A percentile compares a stretch with the other conserved stretches of the same genome.
Conservation (phyloP, 331 rosid genomes). For the Dryas integrifolia region DNA sequence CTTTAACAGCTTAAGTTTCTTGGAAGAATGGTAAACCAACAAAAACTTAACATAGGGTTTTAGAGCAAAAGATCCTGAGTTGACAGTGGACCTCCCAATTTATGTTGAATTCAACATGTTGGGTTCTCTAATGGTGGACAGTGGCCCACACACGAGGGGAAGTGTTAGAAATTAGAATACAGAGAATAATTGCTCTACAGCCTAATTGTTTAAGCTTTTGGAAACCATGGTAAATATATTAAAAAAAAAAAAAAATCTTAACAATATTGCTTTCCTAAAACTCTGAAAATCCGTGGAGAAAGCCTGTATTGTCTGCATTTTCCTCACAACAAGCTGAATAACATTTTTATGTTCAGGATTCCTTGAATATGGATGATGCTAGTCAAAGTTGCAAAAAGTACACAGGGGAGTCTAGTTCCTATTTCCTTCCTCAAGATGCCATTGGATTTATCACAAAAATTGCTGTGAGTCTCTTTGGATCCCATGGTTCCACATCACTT, state of each 20-base stretch:
- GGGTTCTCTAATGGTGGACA: too few species aligned
- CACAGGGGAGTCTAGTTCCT: conserved; percentile 55
- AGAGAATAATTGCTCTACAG: too few species aligned
- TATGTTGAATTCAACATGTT: too few species aligned
- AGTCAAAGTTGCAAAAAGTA: conserved; percentile 35
- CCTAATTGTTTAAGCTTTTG: conserved; percentile 18
- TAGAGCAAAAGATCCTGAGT: too few species aligned
- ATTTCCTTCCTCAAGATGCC: conserved; percentile 68
- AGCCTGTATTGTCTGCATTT: background rate
- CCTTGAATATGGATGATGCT: conserved; percentile 33
- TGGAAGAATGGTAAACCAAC: background rate
- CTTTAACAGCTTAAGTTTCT: too few species aligned
- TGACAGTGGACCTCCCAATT: too few species aligned
- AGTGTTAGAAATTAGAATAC: too few species aligned
- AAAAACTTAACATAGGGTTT: background rate
- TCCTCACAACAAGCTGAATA: conserved; percentile 14
- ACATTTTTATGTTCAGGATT: conserved; percentile 44
- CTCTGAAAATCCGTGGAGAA: background rate
- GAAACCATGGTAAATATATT: background rate
- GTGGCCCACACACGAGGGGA: too few species aligned
- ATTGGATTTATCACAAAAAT: conserved; percentile 61
- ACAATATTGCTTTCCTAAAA: background rate
- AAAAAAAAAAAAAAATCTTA: background rate
- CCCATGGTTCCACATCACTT: conserved; percentile 48
- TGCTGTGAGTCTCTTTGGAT: conserved; percentile 52